phyloP scores from a whole-genome alignment of 2,329 filamentous ascomycete genomes.

The Didymella arachidicola region DNA sequence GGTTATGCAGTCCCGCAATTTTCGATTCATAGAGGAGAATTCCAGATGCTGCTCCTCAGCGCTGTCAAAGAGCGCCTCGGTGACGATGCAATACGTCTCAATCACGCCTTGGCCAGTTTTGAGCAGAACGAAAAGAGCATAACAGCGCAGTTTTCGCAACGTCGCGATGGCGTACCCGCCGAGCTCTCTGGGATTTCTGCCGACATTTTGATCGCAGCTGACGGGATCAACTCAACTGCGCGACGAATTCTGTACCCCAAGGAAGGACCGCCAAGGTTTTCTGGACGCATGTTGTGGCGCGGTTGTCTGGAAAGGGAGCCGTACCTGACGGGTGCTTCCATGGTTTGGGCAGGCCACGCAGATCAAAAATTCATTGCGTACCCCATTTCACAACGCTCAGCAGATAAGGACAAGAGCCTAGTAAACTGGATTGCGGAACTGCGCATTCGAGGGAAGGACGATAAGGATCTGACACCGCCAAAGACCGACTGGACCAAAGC shows the following conservation, averaged over 20 bases:
- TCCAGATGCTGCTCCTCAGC: constrained; percentile 56
- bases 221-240: constrained; percentile 57
- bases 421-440: constrained; percentile 60
- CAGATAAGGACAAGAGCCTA: constrained; percentile 49
- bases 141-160: constrained; percentile 50
- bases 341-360: constrained; percentile 58
- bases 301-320: constrained; percentile 53
- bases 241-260: constrained; percentile 53
- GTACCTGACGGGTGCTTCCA: constrained; percentile 54
- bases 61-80: constrained; percentile 55
- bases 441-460: constrained; percentile 53
- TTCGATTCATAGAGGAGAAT: constrained; percentile 56
- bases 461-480: constrained; percentile 55
- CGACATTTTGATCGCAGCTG: constrained; percentile 53
- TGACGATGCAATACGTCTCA: constrained; percentile 49
- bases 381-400: constrained; percentile 52
- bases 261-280: constrained; percentile 57
- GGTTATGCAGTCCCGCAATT: constrained; percentile 57
- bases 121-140: constrained; percentile 49
- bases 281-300: constrained; percentile 57
- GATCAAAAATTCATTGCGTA: constrained; percentile 60
- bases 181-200: constrained; percentile 43
- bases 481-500: constrained; percentile 56
- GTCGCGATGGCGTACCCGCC: constrained; percentile 36
- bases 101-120: constrained; percentile 50